A percentile compares a stretch with the other conserved stretches of the same genome.
phyloP scores from a whole-genome alignment of 2,329 filamentous ascomycete genomes.

The Microdochium nivale region DNA sequence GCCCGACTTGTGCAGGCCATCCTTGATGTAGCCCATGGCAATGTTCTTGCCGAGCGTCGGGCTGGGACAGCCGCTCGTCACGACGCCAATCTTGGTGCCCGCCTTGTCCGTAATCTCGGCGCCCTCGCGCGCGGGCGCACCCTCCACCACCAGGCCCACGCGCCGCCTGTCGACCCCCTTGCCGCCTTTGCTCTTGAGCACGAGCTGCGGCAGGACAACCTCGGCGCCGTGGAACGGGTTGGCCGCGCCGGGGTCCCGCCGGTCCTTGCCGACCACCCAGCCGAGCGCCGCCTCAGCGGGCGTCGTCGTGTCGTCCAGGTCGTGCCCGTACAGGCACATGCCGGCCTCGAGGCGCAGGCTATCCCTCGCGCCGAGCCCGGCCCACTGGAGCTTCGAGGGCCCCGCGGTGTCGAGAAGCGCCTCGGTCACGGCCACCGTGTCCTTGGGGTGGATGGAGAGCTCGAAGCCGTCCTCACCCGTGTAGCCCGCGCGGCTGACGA shows the following conservation, averaged over 20 bases:
- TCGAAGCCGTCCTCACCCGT: constrained; percentile 98
- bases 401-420: constrained; percentile 59
- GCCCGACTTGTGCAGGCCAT: constrained; percentile 74
- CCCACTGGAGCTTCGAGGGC: constrained; percentile 58
- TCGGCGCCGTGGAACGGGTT: constrained; percentile 77
- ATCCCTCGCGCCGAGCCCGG: constrained; percentile 85
- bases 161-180: constrained; percentile 62
- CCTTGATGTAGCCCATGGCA: constrained; percentile 86
- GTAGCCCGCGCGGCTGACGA: constrained; percentile 86
- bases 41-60: constrained; percentile 85
- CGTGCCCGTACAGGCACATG: constrained; percentile 99
- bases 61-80: constrained; percentile 87
- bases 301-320: constrained; percentile 70
- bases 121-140: constrained; percentile 83
- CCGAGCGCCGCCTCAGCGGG: constrained; percentile 47
- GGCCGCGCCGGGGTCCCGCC: constrained; percentile 33
- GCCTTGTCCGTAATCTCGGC: constrained; percentile 61
- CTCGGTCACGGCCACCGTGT: constrained; percentile 59
- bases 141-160: constrained; percentile 74
- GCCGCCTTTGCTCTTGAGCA: constrained; percentile 63
- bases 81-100: constrained; percentile 61
- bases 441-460: constrained; percentile 68
- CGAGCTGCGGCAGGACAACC: constrained; percentile 68
- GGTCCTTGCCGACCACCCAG: constrained; percentile 81
- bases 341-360: constrained; percentile 90